Base-by-base conservation (phyloP, 306 rosid genomes). In the Abrus precatorius region DNA sequence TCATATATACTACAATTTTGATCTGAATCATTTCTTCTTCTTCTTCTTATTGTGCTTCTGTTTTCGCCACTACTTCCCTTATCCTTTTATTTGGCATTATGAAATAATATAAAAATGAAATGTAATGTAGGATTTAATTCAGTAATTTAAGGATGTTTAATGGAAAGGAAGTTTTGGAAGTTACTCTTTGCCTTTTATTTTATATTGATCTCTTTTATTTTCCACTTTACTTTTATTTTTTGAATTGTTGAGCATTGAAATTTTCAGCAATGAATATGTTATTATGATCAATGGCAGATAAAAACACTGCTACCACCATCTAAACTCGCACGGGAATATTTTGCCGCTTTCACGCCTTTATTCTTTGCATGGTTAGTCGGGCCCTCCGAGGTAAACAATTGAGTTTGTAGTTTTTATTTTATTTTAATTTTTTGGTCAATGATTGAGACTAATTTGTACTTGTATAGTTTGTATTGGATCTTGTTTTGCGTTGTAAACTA, bases 291-390 rank as follows among this genome's bases (percentile, higher is more conserved):
- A 82, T 72, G 77, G 82, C 93, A 93, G 99, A 89, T 92, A 68
- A 87, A 78, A 87, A 72, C 81, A 81, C 5, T 84, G 84, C 49
- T 89, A 9, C 97, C 97, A n/a, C 91, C 87, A 61, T 84, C 92
- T n/a, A 87, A 88, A 88, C 71, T 93, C 9, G 62, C 95, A 41
- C 87, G 98, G 85, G 92, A 96, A 80, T 77, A 33, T 80, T 93
- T 90, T 83, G 98, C 98, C 6, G 48, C 50, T 83, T 89, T 92
- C 85, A 90, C 97, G 76, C 87, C 94, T 75, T 45, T 89, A 73
- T 93, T 92, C 83, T 96, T 93, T 82, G 90, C 92, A 73, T 96
- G 99, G 99, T 78, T 96, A 52, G 88, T 96, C 1, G 99, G 99
- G 11, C 91, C 91, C 55, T 96, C 91, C 45, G 91, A 93, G 98